phyloP scores from a whole-genome alignment of 2,329 filamentous ascomycete genomes.

The Neonectria magnoliae region DNA sequence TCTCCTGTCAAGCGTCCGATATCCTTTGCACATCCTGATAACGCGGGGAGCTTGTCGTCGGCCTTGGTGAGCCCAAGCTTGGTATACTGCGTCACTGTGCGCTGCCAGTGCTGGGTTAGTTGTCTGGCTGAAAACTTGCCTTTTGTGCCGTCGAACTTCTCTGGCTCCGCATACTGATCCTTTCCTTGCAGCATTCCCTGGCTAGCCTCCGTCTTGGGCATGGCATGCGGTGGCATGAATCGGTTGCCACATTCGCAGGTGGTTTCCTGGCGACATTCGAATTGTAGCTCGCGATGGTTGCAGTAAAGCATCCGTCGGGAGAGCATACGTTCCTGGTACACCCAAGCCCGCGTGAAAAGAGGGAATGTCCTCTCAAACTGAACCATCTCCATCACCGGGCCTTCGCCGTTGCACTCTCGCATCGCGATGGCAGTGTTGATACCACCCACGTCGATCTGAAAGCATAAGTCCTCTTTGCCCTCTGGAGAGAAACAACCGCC shows the following conservation, averaged over 20 bases:
- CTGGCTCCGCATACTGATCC: background rate
- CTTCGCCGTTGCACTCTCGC: conserved; percentile 1
- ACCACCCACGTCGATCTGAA: background rate
- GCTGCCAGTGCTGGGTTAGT: conserved; percentile 6
- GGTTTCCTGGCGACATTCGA: conserved; percentile 24
- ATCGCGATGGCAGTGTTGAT: background rate
- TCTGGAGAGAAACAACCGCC: conserved; percentile 9
- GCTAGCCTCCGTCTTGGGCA: background rate
- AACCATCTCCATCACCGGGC: background rate
- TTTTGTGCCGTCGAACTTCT: background rate
- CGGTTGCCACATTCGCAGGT: conserved; percentile 26
- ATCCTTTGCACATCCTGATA: conserved; percentile 10
- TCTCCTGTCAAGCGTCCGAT: background rate
- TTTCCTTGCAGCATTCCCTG: background rate
- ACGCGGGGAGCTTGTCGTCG: conserved; percentile 8
- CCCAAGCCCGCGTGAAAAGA: conserved; percentile 28
- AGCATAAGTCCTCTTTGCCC: background rate
- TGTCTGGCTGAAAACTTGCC: background rate
- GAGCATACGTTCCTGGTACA: conserved; percentile 37
- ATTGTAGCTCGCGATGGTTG: conserved; percentile 25
- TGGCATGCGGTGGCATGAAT: conserved; percentile 1
- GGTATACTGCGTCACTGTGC: conserved; percentile 3
- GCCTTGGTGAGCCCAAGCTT: conserved; percentile 5
- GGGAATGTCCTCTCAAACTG: background rate
- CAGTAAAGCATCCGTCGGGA: conserved; percentile 35